These are phyloP conservation scores for Xylariaceae sp. DNA, from an alignment of 2,329 filamentous ascomycete species.

Conservation along the genomic window DNA sequence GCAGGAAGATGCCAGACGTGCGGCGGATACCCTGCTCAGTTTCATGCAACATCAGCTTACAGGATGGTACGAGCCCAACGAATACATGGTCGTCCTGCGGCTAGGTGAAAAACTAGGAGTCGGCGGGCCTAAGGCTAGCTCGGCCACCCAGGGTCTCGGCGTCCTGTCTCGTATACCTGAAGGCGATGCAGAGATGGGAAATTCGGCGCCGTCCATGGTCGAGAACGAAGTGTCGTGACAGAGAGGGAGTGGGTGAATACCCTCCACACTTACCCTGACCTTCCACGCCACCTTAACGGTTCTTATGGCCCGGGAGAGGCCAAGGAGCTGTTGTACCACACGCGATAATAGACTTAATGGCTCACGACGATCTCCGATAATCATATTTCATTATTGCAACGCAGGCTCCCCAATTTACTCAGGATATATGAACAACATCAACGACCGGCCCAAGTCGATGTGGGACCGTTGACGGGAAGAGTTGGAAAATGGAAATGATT, in stretches of 20 bases:
- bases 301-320: too few relatives aligned
- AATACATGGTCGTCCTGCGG: conserved; percentile 72
- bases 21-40: conserved; percentile 72
- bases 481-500: too few relatives aligned
- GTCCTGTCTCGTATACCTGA: conserved; percentile 52
- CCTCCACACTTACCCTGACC: not conserved
- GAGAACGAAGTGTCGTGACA: conserved; percentile 31
- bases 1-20: conserved; percentile 78
- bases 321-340: not conserved
- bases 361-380: conserved; percentile 17
- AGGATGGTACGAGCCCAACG: conserved; percentile 68
- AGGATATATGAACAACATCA: not conserved
- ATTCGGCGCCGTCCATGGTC: conserved; percentile 29
- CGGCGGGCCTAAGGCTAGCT: conserved; percentile 24
- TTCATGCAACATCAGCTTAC: conserved; percentile 68
- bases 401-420: not conserved
- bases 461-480: too few relatives aligned
- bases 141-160: conserved; percentile 36
- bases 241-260: conserved; percentile 28
- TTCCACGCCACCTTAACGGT: too few relatives aligned
- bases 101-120: conserved; percentile 81
- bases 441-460: conserved; percentile 6
- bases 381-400: conserved; percentile 6
- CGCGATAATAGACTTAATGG: conserved; percentile 14
- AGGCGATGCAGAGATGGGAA: conserved; percentile 48